phyloP scores from a whole-genome alignment of 176 grass and related monocot species.

The Themeda triandra region DNA sequence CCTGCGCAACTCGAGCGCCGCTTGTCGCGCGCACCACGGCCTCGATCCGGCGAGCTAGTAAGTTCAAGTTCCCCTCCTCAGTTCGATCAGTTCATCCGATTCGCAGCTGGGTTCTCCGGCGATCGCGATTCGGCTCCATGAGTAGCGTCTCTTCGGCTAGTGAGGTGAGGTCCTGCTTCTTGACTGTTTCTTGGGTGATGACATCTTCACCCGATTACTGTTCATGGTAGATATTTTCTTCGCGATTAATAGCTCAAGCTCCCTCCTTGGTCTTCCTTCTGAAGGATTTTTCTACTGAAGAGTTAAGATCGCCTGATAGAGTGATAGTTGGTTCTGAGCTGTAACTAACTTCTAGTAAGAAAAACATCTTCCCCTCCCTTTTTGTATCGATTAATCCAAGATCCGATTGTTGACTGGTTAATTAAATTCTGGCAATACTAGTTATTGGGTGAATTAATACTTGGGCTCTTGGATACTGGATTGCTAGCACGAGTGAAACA shows the following conservation, averaged over 20 bases:
- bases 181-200: slow-evolving; percentile 13
- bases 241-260: not conserved
- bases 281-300: not conserved
- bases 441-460: not conserved
- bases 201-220: not conserved
- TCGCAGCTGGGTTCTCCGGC: not conserved
- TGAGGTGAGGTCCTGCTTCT: not conserved
- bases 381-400: slow-evolving; percentile 9
- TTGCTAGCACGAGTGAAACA: not conserved
- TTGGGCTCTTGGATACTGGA: not conserved
- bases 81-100: not conserved
- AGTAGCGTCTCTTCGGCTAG: not conserved
- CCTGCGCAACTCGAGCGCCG: slow-evolving; percentile 24
- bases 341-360: not conserved
- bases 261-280: not conserved
- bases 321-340: not conserved
- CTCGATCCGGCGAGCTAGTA: slow-evolving; percentile 35
- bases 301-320: slow-evolving; percentile 5
- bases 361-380: no score
- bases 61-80: slow-evolving; percentile 11
- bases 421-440: not conserved
- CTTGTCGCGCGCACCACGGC: slow-evolving; percentile 21
- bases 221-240: not conserved
- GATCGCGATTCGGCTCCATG: slow-evolving; percentile 7
- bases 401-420: not conserved